Evolutionary conservation across 2,329 filamentous ascomycete genomes (phyloP), one percentile per base, ranked within the genome.

Genomic region (Xylariales sp.): DNA sequence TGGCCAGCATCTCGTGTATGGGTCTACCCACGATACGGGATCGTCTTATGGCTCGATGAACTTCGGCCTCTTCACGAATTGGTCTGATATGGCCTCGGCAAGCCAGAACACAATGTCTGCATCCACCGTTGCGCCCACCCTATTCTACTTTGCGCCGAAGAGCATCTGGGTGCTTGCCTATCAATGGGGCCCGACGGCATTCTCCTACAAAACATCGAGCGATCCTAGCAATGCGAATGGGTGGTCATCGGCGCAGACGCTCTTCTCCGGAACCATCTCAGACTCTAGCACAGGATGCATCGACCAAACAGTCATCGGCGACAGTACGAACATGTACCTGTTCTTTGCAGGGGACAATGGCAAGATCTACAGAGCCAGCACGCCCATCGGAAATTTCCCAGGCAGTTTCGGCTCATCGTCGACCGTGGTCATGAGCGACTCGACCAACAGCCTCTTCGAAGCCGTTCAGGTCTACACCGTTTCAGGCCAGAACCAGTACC

Each of bases 301-400:
- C 46, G 80, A 84, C 57, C 78, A 82, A 60, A 76, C 78, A 0
- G 48, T 84, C 42, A 84, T 84, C 47, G 78, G 75, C 29, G 81
- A 84, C 57, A 60, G 60, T 54, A 59, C 55, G 5, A 73, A 74
- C 60, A 82, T 83, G 76, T 83, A 83, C 51, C 64, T 85, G 4
- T 85, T 84, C 71, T 84, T 84, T 50, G 69, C 71, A 0, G 81
- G 78, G 6, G 81, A 85, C 60, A 82, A 84, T 47, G 81, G 81
- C 57, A 73, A 71, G 33, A 80, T 85, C 54, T 84, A 84, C 62
- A 70, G 80, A 1, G 57, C 78, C 39, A 74, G 69, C 54, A 84
- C 83, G 76, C 69, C 80, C 27, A 74, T 82, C 18, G 69, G 59
- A 34, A 72, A 76, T 46, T 84, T 84, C 67, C 81, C 81, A 0